Percentiles rank a stretch among this genome's conserved stretches.
Evolutionary conservation across 495 filamentous ascomycete genomes (phyloP).

Genomic region (Corynascus novoguineensis): DNA sequence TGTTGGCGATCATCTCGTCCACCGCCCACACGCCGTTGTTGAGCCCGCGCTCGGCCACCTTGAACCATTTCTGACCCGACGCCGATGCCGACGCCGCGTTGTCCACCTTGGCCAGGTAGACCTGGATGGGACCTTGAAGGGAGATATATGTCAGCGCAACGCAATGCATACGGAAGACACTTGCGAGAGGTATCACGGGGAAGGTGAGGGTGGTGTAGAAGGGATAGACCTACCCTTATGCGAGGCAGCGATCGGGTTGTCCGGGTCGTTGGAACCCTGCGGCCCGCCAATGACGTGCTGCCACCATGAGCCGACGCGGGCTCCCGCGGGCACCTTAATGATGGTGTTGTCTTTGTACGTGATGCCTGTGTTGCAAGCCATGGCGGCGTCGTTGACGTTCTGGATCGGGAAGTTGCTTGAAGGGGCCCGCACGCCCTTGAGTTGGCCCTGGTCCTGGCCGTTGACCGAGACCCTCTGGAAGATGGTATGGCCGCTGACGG

Average conservation of each 20-base stretch:
- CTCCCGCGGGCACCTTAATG: slow-evolving; percentile 43
- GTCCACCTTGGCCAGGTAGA: slow-evolving; percentile 48
- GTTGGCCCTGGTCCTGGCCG: slow-evolving; percentile 48
- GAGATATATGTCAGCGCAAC: background rate
- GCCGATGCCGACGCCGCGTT: slow-evolving; percentile 39
- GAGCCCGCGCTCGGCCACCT: slow-evolving; percentile 41
- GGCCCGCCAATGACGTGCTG: slow-evolving; percentile 46
- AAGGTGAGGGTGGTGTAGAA: no score
- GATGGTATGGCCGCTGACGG: slow-evolving; percentile 33
- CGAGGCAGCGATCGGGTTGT: slow-evolving; percentile 46
- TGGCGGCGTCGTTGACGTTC: slow-evolving; percentile 34
- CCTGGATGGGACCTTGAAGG: slow-evolving; percentile 39
- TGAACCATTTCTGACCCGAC: slow-evolving; percentile 40
- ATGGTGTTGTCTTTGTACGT: slow-evolving; percentile 38
- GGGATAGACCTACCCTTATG: slow-evolving; percentile 35
- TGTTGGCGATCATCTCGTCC: slow-evolving; percentile 26
- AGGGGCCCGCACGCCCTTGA: slow-evolving; percentile 48
- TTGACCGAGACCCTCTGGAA: slow-evolving; percentile 50
- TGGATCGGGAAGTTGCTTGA: slow-evolving; percentile 39
- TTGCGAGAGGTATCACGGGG: background rate
- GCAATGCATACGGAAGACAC: background rate
- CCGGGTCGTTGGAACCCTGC: slow-evolving; percentile 38
- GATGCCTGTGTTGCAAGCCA: slow-evolving; percentile 37
- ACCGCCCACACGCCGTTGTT: slow-evolving; percentile 29
- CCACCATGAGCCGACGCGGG: slow-evolving; percentile 47